phyloP scores from a whole-genome alignment of 1,284 basidiomycete species.

The Sporisorium scitamineum region DNA sequence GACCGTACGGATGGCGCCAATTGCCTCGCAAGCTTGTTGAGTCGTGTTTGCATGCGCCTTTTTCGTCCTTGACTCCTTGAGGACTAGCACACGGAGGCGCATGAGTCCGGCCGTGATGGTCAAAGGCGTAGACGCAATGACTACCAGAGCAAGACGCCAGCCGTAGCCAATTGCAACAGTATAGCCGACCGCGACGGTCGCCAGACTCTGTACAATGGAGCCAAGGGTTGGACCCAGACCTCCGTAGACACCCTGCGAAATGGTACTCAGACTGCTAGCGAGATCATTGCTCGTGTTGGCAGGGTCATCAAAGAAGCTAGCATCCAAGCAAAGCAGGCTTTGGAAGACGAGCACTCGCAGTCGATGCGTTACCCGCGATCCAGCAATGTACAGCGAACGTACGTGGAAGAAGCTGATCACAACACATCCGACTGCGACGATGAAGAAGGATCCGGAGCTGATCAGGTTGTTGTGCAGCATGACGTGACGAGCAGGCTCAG shows the following conservation, averaged over 20 bases:
- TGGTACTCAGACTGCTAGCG: constrained; percentile 82
- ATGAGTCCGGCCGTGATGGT: constrained; percentile 86
- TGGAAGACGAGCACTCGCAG: constrained; percentile 53
- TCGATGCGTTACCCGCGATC: constrained; percentile 49
- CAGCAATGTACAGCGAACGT: constrained; percentile 35
- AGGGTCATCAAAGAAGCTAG: constrained; percentile 66
- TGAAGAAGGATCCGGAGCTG: constrained; percentile 49
- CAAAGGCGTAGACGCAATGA: constrained; percentile 82
- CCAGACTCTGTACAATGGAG: constrained; percentile 79
- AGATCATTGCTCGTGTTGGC: constrained; percentile 75
- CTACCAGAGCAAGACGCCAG: constrained; percentile 79
- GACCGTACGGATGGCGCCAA: constrained; percentile 89
- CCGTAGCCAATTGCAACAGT: constrained; percentile 73
- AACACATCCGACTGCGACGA: constrained; percentile 52
- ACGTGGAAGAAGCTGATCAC: constrained; percentile 54
- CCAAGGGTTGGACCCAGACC: constrained; percentile 84
- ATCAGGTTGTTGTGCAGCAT: constrained; percentile 32
- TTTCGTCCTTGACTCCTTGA: constrained; percentile 83
- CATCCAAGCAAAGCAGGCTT: constrained; percentile 61
- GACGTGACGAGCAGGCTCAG: constrained; percentile 24
- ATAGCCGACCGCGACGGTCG: constrained; percentile 75
- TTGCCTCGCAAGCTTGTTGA: constrained; percentile 89
- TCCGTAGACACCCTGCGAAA: constrained; percentile 89
- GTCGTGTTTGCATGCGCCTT: constrained; percentile 83
- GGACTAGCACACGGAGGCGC: constrained; percentile 75